Conservation (phyloP, 139 green algal genomes). For the Micromonas pusilla region DNA sequence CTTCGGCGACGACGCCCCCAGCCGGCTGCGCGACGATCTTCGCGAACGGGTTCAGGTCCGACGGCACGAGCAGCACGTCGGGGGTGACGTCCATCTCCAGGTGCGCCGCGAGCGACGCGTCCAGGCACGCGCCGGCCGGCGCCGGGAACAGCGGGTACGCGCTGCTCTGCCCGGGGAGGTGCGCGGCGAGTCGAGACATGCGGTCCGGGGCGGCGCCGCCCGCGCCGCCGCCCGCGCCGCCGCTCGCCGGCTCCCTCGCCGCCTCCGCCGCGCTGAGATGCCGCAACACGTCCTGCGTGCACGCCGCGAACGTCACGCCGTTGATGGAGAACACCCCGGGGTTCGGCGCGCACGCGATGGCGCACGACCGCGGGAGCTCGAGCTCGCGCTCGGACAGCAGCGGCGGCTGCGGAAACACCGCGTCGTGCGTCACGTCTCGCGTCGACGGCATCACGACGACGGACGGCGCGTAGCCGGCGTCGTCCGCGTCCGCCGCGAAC, state of each 20-base stretch:
- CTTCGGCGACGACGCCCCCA: too few species aligned
- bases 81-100: conserved; percentile 58
- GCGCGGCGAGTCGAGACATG: conserved; percentile 57
- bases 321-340: conserved; percentile 20
- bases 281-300: conserved; percentile 50
- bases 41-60: conserved; percentile 81
- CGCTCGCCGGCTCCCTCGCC: background rate
- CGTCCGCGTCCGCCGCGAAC: conserved; percentile 3
- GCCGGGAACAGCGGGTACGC: conserved; percentile 87
- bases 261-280: conserved; percentile 49
- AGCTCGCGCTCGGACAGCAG: background rate
- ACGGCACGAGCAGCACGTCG: conserved; percentile 86
- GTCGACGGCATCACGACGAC: conserved; percentile 66
- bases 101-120: conserved; percentile 48
- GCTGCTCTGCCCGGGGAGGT: conserved; percentile 68
- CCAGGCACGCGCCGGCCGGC: conserved; percentile 55
- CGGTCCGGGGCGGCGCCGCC: conserved; percentile 45
- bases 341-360: conserved; percentile 16
- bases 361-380: background rate
- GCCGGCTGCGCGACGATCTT: conserved; percentile 51
- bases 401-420: conserved; percentile 62
- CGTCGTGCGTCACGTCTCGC: conserved; percentile 55
- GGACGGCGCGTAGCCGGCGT: background rate
- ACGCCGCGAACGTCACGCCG: conserved; percentile 12
- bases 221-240: background rate